Base-by-base conservation (phyloP, 1,139 yeast genomes). In the Yamadazyma jaroonii region DNA sequence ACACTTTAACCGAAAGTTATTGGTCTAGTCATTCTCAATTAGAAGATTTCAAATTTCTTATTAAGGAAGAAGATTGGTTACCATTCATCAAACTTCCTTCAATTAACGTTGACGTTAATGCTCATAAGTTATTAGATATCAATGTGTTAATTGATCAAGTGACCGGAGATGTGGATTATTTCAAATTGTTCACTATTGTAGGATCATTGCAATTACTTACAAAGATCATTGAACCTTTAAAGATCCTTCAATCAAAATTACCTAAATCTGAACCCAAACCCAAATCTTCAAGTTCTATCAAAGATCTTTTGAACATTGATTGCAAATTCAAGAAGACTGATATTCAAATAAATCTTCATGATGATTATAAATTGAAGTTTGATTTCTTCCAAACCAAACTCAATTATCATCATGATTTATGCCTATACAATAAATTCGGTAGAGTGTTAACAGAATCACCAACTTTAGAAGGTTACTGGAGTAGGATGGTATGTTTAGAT, bases 371-470 rank as follows among this genome's bases (percentile, higher is more conserved):
- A 29, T 46, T 76, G 9, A 71, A 72, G 44, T 23, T 77, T 1
- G 86, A 82, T 45, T 31, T 67, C 1, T 57, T 66, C 9, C 57
- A 59, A 12, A 34, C 63, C 1, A 41, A 38, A 6, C 40, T 61
- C 1, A 37, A 41, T 2, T 46, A 60, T 5, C 36, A 41, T 3
- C 56, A 55, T 8, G 44, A 46, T 1, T 10, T 64, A 3, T 30
- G 46, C 23, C 13, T 69, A 17, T 41, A 43, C 32, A 44, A 73
- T 12, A 63, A 64, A 9, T 64, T 74, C 33, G 42, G 67, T 3
- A 61, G 87, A 40, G 44, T 74, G 2, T 66, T 81, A 44, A 77
- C 78, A 0, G 77, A 75, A 39, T 78, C 84, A 0, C 82, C 85
- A 0, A 59, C 72, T 0, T 48, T 64, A 1, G 56, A 65, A 2